A percentile compares a stretch with the other conserved stretches of the same genome.
phyloP scores from a whole-genome alignment of 1,139 yeast species.

The Entelexis paramagnoliae region DNA sequence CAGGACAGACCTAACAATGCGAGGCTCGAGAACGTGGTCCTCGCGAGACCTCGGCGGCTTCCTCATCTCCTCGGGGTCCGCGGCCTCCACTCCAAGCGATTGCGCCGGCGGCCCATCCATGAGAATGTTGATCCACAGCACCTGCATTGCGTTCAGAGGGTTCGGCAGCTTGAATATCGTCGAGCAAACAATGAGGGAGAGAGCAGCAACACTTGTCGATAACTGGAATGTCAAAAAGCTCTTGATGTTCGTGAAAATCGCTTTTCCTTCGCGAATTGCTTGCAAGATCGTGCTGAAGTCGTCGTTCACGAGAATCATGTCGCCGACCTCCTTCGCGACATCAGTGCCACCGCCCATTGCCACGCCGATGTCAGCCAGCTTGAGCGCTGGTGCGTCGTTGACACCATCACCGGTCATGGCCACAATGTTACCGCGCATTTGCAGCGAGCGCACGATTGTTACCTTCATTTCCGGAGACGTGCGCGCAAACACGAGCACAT shows the following conservation, averaged over 20 bases:
- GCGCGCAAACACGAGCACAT: conserved; percentile 87
- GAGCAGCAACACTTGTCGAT: conserved; percentile 91
- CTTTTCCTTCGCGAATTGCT: conserved; percentile 95
- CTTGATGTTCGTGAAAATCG: conserved; percentile 88
- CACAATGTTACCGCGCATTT: conserved; percentile 85
- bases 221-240: conserved; percentile 88
- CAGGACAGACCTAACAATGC: conserved; percentile 59
- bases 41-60: conserved; percentile 85
- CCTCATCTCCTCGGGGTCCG: conserved; percentile 86
- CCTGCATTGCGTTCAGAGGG: conserved; percentile 98
- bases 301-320: conserved; percentile 93
- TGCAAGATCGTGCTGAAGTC: conserved; percentile 85
- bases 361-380: conserved; percentile 93
- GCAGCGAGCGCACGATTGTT: conserved; percentile 81
- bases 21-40: conserved; percentile 65
- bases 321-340: conserved; percentile 97
- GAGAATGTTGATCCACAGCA: conserved; percentile 88
- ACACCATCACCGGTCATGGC: conserved; percentile 99
- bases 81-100: conserved; percentile 93
- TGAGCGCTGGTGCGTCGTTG: conserved; percentile 97
- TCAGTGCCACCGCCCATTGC: conserved; percentile 98
- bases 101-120: conserved; percentile 99
- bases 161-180: conserved; percentile 82
- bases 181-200: conserved; percentile 75
- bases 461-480: conserved; percentile 96